These are phyloP conservation scores for Lathyrus sativus DNA, from an alignment of 306 rosid species.

Conservation along the genomic window DNA sequence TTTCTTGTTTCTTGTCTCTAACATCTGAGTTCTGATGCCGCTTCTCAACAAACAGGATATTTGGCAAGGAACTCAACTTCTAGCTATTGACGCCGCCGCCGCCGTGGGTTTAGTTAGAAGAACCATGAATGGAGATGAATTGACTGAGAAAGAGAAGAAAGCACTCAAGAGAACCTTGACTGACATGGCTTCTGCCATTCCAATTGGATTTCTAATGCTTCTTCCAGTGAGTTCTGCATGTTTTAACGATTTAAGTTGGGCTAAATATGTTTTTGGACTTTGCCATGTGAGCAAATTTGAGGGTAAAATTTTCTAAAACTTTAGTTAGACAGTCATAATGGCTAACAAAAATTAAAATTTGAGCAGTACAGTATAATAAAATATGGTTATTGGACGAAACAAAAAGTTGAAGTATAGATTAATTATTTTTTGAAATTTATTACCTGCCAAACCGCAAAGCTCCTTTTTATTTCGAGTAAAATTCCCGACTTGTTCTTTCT, in stretches of 20 bases:
- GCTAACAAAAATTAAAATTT: no score
- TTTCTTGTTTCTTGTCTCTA: constrained; percentile 21
- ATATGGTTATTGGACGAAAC: no score
- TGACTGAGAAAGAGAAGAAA: constrained; percentile 85
- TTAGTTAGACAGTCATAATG: no score
- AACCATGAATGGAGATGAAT: constrained; percentile 73
- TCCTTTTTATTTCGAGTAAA: no score
- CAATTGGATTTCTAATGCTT: constrained; percentile 93
- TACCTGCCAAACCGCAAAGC: no score
- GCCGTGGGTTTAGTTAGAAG: constrained; percentile 82
- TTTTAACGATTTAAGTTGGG: constrained; percentile 13
- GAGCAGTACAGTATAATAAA: no score
- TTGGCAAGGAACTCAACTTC: constrained; percentile 97
- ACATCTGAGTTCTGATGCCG: constrained; percentile 36
- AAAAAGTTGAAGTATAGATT: no score
- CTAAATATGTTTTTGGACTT: constrained; percentile 1
- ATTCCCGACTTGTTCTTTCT: no score
- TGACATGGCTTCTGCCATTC: constrained; percentile 94
- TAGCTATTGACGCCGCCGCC: constrained; percentile 84
- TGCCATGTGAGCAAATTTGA: background rate
- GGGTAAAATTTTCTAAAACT: background rate
- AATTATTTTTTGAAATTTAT: no score
- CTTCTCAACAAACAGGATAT: constrained; percentile 67
- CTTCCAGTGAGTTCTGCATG: constrained; percentile 72
- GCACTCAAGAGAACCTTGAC: constrained; percentile 84